Conservation (phyloP, 108 stramenopile genomes). For the Cyclostephanos tholiformis region DNA sequence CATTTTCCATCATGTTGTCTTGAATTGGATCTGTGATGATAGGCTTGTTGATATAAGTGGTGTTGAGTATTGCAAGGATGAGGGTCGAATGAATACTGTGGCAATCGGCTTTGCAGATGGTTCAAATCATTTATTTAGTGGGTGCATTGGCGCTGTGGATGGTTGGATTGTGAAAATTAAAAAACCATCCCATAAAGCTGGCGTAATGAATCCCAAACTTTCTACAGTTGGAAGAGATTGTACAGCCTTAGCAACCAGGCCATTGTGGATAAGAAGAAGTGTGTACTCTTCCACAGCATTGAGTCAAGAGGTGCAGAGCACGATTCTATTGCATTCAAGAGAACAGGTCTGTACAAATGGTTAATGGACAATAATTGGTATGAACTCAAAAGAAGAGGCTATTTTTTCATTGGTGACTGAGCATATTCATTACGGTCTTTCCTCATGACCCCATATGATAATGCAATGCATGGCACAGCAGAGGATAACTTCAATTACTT, state of each 20-base stretch:
- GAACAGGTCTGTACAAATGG: neutral
- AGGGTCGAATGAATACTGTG: conserved; percentile 13
- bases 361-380: neutral
- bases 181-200: conserved; percentile 1
- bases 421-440: conserved; percentile 33
- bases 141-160: conserved; percentile 20
- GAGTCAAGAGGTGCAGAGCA: conserved; percentile 7
- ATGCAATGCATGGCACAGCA: too few species aligned
- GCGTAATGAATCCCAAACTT: conserved; percentile 26
- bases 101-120: conserved; percentile 12
- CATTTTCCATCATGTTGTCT: conserved; percentile 19
- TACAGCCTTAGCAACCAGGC: conserved; percentile 17
- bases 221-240: conserved; percentile 21
- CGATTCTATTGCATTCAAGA: conserved; percentile 20
- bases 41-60: conserved; percentile 30
- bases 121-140: too few species aligned
- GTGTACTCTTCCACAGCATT: conserved; percentile 4
- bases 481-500: too few species aligned
- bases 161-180: conserved; percentile 27
- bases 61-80: conserved; percentile 18
- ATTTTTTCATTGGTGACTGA: conserved; percentile 35
- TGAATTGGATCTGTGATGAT: conserved; percentile 16
- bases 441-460: too few species aligned
- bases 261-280: conserved; percentile 25
- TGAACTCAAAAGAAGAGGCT: conserved; percentile 3